Base-by-base conservation (phyloP, 345 rosid genomes). In the Hibiscus tridactylites region DNA sequence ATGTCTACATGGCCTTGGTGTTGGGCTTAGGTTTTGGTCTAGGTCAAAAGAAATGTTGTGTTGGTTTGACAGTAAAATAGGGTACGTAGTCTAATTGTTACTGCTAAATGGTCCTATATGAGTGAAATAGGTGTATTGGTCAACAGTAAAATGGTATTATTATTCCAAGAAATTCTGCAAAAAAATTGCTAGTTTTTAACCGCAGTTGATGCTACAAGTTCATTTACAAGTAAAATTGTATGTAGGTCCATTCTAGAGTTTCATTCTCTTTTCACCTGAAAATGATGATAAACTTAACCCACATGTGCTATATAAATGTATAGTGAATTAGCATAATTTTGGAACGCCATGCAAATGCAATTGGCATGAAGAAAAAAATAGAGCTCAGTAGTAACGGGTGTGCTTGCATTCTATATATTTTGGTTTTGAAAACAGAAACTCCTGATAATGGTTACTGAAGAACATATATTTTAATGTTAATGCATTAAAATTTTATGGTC, bases 351-450 rank as follows among this genome's bases (percentile, higher is more conserved):
- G 21, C 52, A 42, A 44, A 42, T 65, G 44, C 44, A 39, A 39
- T 44, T 65, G 33, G 54, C 69, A 10, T 44, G 7, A 19, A 21
- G 44, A 42, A 24, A 15, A 12, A 6, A 65, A 65, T 65, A 42
- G 17, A 65, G 54, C 69, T 26, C 13, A 21, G 11, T 42, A 21
- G 53, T 67, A 39, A 39, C 10, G 44, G 44, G 44, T 39, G 44
- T 39, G 44, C 44, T 39, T 39, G 44, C 44, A 39, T 39, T 39
- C 44, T 39, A 39, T 39, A 9, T 2, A 47, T 67, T 29, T 47
- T 7, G 71, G 5, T 47, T 28, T 15, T 67, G 71, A 67, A 67
- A 67, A 46, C 39, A 28, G 16, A 7, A 67, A 49, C 71, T 67
- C 58, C 13, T 3, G 11, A 28, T 47, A 28, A 16, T 28, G n/a